A percentile compares a stretch with the other conserved stretches of the same genome.
phyloP scores from a whole-genome alignment of 805 yeast genomes.

The Zygosaccharomyces siamensis region DNA sequence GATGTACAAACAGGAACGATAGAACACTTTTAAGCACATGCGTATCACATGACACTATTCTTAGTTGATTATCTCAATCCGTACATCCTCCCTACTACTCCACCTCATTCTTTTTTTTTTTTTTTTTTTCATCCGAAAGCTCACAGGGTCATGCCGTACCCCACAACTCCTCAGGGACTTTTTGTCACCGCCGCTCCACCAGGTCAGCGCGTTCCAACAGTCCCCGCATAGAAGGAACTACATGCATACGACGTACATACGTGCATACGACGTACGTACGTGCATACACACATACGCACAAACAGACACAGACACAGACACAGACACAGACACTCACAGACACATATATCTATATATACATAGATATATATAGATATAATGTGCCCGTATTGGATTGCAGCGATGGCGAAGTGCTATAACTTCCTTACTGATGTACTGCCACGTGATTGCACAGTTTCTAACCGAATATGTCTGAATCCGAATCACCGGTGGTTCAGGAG shows the following conservation, averaged over 20 bases:
- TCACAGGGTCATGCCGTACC: not conserved
- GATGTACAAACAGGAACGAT: too few relatives aligned
- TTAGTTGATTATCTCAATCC: too few relatives aligned
- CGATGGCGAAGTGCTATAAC: not conserved
- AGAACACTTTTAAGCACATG: too few relatives aligned
- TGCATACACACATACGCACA: not conserved
- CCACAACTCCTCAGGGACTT: not conserved
- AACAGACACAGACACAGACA: too few relatives aligned
- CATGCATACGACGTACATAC: too few relatives aligned
- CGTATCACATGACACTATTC: too few relatives aligned
- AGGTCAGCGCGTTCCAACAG: not conserved
- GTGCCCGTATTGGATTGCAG: not conserved
- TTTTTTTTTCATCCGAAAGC: too few relatives aligned
- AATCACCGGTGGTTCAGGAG: constrained; percentile 2
- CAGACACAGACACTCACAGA: too few relatives aligned
- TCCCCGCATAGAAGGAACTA: not conserved
- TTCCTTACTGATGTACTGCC: not conserved
- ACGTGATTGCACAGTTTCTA: not conserved
- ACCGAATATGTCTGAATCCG: not conserved
- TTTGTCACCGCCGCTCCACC: not conserved
- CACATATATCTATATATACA: not conserved
- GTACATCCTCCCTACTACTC: too few relatives aligned
- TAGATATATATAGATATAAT: not conserved
- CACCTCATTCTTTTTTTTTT: too few relatives aligned
- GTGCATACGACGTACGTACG: too few relatives aligned